phyloP scores from a whole-genome alignment of 1,284 basidiomycete genomes.

The Fistulina hepatica region DNA sequence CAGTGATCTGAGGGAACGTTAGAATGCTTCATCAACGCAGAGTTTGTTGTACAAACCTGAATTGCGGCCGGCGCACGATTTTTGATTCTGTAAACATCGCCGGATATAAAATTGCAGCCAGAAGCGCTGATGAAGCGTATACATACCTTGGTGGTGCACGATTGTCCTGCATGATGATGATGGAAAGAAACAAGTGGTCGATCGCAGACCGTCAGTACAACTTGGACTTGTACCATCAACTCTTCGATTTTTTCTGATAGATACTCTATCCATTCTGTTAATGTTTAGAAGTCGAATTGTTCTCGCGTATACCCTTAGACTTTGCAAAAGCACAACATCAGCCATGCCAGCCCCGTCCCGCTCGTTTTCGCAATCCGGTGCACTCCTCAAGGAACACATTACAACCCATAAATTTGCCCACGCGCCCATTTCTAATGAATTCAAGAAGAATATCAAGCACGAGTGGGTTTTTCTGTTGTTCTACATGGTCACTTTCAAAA shows the following conservation, averaged over 20 bases:
- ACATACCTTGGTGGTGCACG: slow-evolving; percentile 37
- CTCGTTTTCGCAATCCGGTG: neutral
- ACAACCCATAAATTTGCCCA: slow-evolving; percentile 16
- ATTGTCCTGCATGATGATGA: slow-evolving; percentile 37
- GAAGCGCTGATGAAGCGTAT: neutral
- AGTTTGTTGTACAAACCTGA: slow-evolving; percentile 40
- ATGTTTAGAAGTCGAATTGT: too few species aligned
- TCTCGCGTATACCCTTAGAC: too few species aligned
- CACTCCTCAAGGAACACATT: neutral
- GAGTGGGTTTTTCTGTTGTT: slow-evolving; percentile 23
- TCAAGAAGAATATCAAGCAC: slow-evolving; percentile 30
- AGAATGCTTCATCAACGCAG: slow-evolving; percentile 7
- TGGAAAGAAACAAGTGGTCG: too few species aligned
- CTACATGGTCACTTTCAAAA: neutral
- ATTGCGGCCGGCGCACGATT: slow-evolving; percentile 89
- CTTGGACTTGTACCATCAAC: too few species aligned
- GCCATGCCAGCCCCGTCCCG: too few species aligned
- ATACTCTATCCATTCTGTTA: too few species aligned
- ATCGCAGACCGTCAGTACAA: too few species aligned
- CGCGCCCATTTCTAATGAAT: slow-evolving; percentile 22
- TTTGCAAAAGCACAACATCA: too few species aligned
- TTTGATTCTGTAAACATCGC: slow-evolving; percentile 56
- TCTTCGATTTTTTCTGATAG: too few species aligned
- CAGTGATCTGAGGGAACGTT: slow-evolving; percentile 67
- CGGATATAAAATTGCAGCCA: slow-evolving; percentile 1